Conservation (phyloP, 1,139 yeast genomes). For the Candida labiduridarum region DNA sequence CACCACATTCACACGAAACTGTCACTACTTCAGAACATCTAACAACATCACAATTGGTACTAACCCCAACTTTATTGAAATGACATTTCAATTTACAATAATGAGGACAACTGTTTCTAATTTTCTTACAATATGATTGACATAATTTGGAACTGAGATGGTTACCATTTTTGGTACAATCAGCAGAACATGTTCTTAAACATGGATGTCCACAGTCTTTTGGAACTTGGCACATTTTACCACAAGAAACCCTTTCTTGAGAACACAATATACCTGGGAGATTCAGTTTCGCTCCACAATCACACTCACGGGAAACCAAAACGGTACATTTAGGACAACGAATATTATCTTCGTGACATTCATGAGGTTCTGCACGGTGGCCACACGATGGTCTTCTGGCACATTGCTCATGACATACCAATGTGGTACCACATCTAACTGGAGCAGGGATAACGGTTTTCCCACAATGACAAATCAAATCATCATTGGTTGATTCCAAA, state of each 20-base stretch:
- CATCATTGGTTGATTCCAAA: slow-evolving; percentile 79
- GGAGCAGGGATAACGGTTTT: slow-evolving; percentile 81
- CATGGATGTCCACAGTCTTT: slow-evolving; percentile 77
- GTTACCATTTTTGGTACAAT: slow-evolving; percentile 33
- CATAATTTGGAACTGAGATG: slow-evolving; percentile 48
- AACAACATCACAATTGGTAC: slow-evolving; percentile 37
- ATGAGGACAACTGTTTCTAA: slow-evolving; percentile 62
- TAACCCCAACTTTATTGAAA: slow-evolving; percentile 43
- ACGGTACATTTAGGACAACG: slow-evolving; percentile 80
- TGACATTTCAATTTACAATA: slow-evolving; percentile 68
- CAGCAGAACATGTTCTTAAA: slow-evolving; percentile 53
- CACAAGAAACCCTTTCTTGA: slow-evolving; percentile 72
- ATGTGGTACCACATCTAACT: slow-evolving; percentile 82
- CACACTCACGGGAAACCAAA: slow-evolving; percentile 63
- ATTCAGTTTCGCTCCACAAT: slow-evolving; percentile 61
- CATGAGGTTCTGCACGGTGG: slow-evolving; percentile 71
- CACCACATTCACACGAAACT: slow-evolving; percentile 67
- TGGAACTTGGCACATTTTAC: slow-evolving; percentile 58
- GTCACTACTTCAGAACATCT: slow-evolving; percentile 52
- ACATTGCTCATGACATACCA: slow-evolving; percentile 74
- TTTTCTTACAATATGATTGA: slow-evolving; percentile 55
- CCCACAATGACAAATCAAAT: slow-evolving; percentile 84
- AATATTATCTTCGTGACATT: slow-evolving; percentile 67
- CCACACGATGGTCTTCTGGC: slow-evolving; percentile 67
- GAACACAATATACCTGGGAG: slow-evolving; percentile 74